A percentile compares a stretch with the other conserved stretches of the same genome.
These are phyloP conservation scores for Sporothrix euskadiensis DNA, from an alignment of 2,329 filamentous ascomycete genomes.

Conservation along the genomic window DNA sequence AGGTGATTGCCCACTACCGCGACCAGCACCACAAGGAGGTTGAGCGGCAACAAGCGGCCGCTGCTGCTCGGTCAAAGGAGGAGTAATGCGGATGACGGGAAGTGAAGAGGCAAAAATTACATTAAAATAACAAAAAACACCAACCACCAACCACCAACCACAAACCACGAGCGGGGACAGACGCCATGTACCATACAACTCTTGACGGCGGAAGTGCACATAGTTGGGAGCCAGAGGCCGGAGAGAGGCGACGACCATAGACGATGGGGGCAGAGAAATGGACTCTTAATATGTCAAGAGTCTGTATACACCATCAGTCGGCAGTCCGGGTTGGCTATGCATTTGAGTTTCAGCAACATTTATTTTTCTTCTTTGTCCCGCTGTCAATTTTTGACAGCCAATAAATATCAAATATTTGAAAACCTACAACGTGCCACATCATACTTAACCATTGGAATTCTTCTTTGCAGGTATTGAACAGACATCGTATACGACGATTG, in stretches of 20 bases:
- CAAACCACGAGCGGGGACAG: neutral
- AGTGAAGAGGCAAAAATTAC: neutral
- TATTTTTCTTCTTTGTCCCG: too few relatives aligned
- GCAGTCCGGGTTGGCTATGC: slow-evolving; percentile 1
- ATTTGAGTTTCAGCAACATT: slow-evolving; percentile 16
- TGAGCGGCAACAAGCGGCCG: slow-evolving; percentile 52
- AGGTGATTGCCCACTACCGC: slow-evolving; percentile 59
- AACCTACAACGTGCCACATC: neutral
- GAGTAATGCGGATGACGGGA: slow-evolving; percentile 37
- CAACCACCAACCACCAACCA: neutral
- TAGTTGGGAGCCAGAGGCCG: neutral
- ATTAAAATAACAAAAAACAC: slow-evolving; percentile 15
- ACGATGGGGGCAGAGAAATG: neutral
- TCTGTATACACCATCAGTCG: neutral
- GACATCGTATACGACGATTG: neutral
- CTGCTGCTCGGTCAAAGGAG: slow-evolving; percentile 34
- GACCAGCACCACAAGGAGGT: slow-evolving; percentile 57
- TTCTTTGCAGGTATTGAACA: neutral
- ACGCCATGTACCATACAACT: slow-evolving; percentile 5
- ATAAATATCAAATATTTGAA: neutral
- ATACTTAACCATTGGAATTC: neutral
- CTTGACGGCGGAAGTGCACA: neutral
- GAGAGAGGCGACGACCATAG: neutral
- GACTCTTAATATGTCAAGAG: neutral
- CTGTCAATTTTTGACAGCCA: neutral